Evolutionary conservation across 306 rosid genomes (phyloP), one percentile per base, ranked within the genome.

Genomic region (Vachellia pachyceras): DNA sequence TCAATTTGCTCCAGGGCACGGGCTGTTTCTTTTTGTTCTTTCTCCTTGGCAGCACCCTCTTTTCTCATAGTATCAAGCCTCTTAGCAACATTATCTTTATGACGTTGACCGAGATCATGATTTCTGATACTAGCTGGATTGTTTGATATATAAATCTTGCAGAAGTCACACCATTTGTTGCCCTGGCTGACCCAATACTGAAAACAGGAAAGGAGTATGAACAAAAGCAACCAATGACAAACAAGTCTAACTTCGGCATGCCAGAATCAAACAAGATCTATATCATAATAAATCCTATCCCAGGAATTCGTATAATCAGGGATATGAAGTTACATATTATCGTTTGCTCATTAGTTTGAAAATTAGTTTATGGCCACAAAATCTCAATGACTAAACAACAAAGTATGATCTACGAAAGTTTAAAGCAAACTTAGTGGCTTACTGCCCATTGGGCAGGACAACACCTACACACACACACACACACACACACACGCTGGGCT

Each of bases 141-240:
- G 80, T 89, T 89, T 18, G 99, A 93, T 84, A 95, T 85, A 82
- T 82, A 93, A 76, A 95, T 95, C 87, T 93, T 93, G 91, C 99
- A 91, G 60, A 95, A 90, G 80, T 95, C 97, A 17, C 99, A 95
- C 99, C 99, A 95, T 80, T 95, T 91, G 91, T 93, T 95, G 50
- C 99, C 99, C 85, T 90, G 97, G 86, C 97, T 95, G 76, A 95
- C 97, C 99, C 99, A 95, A 61, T 93, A 95, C 97, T 93, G 91
- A 78, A 84, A 78, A 78, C 7, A 42, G 63, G 58, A 63, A 60
- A 36, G 70, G 46, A 40, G 14, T 22, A 63, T 80, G 11, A 63
- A 29, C 68, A 55, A 64, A 57, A 12, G 7, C n/a, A 17, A 76
- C 7, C 73, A 73, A 29, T 29, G 3, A 64, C 3, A 20, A 58